Base-by-base conservation (phyloP, 805 yeast species). In the Kodamaea kaohsiungensis region DNA sequence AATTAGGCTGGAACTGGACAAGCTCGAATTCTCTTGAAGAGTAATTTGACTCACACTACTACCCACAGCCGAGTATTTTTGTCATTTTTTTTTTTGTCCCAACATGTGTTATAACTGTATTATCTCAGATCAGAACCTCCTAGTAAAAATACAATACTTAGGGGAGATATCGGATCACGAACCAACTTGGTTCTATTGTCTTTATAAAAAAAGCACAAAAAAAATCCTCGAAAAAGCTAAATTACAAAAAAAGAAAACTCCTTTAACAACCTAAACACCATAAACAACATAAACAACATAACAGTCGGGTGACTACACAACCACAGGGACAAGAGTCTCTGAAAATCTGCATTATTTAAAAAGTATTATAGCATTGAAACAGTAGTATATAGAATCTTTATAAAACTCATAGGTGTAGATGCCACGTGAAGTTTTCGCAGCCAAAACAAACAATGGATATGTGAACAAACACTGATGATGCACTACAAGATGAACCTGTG, bases 1-100 rank as follows among this genome's bases (percentile, higher is more conserved):
- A 53, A 22, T 18, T 55, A 17, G 37, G 56, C 25, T 53, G 57
- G 56, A 49, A 47, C 12, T 56, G 61, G 61, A 43, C 52, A 25
- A 43, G 50, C 56, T 38, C 46, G n/a, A 48, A 25, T 48, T 38
- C 43, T 16, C 16, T 37, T 25, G 46, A 48, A 30, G 39, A 48
- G 40, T 33, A 16, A 48, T 40, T 40, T 40, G 35, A 5, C 35
- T 12, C 35, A 30, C 35, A 2, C 25, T 6, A 22, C 3, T 6
- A 22, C 25, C 25, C 25, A 22, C 35, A 12, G 35, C 35, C 35
- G 35, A 8, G 35, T 30, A 30, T 30, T 30, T 30, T 30, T 30
- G 35, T 12, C 35, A 22, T 22, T 22, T 22, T 30, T 30, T n/a
- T 30, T 30, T 30, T 30, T 30, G 35, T 30, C 35, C 35, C 13